Base-by-base conservation (phyloP, 805 yeast genomes). In the Candida patagonica region DNA sequence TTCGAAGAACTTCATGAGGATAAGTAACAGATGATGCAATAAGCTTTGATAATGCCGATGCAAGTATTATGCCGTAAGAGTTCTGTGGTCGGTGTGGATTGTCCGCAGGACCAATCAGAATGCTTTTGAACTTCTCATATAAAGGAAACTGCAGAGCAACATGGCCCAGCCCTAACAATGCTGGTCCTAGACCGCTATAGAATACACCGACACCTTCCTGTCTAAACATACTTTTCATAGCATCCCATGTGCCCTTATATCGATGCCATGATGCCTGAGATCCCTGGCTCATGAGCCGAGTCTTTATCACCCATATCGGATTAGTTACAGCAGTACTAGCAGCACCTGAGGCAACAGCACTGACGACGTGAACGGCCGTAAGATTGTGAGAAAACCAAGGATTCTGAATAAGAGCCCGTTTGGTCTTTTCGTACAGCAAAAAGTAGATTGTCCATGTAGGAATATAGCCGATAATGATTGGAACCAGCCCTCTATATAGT, bases 371-470 rank as follows among this genome's bases (percentile, higher is more conserved):
- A 12, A 24, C 22, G 7, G 27, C 12, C 53, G 41, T 57, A 42
- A 17, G 16, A 27, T 36, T 29, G 40, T 36, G 37, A 41, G 20
- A 25, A 20, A 17, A 12, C 10, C 15, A 8, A 15, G 20, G 38
- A 9, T 35, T 25, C 10, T 60, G 47, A 32, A 71, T 60, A 20
- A 68, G 45, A 2, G 42, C 44, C 23, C 60, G 53, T 56, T 87
- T 88, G 21, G 87, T 78, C 41, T 71, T 65, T 55, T 89, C 97
- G 59, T 92, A 92, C 24, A 87, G 82, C 6, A 89, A 73, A 62
- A 92, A 92, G 58, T 92, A 92, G 35, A 92, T 83, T 70, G 87
- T 87, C 98, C 98, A 92, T 0, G 96, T 86, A 12, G 98, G 98
- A 52, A 92, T 77, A 60, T 92, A 92, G 0, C 98, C 98, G 37